A percentile compares a stretch with the other conserved stretches of the same genome.
Conservation (phyloP, 2,329 filamentous ascomycete species). For the Aspergillus aculeatus region DNA sequence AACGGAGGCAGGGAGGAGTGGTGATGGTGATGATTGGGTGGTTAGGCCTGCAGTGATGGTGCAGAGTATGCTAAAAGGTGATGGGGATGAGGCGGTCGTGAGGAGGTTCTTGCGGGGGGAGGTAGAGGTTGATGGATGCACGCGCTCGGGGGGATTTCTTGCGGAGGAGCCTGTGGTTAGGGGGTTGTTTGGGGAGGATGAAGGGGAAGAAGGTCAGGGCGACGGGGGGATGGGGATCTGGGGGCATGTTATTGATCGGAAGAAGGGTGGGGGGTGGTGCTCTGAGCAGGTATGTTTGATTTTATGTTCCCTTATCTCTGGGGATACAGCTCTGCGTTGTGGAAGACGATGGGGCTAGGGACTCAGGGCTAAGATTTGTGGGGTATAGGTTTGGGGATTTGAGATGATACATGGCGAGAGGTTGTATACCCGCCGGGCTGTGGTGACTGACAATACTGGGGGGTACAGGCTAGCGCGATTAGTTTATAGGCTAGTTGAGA, state of each 20-base stretch:
- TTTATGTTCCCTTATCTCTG: not conserved
- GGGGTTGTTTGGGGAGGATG: not conserved
- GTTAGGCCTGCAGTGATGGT: not conserved
- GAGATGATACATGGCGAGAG: not conserved
- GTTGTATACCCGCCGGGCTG: not conserved
- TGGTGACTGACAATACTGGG: not conserved
- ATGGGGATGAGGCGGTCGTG: not conserved
- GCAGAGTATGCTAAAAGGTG: not conserved
- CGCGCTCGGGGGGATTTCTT: not conserved
- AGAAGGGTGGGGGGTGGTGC: not conserved
- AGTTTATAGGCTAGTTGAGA: not conserved
- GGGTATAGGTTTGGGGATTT: not conserved
- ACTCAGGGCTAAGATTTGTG: not conserved
- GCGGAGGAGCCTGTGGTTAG: not conserved
- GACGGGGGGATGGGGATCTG: not conserved
- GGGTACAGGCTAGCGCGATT: not conserved
- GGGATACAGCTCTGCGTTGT: not conserved
- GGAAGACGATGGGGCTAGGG: not conserved
- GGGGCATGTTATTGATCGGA: not conserved
- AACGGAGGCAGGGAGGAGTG: no score
- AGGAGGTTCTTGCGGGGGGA: not conserved
- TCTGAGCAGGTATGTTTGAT: not conserved
- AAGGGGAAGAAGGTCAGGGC: not conserved
- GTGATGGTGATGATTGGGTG: no score
- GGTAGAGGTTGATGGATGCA: not conserved